phyloP scores from a whole-genome alignment of 2,329 filamentous ascomycete species.

The Fonsecaea nubica region DNA sequence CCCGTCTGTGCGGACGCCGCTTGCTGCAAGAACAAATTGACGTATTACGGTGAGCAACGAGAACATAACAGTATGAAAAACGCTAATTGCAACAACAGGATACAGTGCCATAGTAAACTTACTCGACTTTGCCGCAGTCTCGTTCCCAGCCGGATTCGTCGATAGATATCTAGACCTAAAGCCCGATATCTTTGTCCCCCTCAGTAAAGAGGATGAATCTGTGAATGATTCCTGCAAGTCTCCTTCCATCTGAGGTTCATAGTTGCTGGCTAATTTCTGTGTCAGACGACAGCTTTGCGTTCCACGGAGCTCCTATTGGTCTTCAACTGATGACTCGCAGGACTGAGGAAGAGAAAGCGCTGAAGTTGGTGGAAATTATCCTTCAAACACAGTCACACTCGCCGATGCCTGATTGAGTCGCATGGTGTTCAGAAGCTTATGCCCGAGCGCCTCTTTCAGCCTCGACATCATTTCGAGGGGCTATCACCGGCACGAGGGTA shows the following conservation, averaged over 20 bases:
- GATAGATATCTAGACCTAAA: constrained; percentile 20
- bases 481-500: constrained; percentile 14
- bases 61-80: not conserved
- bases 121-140: constrained; percentile 65
- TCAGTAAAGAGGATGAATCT: constrained; percentile 36
- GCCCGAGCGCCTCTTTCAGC: not conserved
- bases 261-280: not conserved
- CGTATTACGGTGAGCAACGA: constrained; percentile 27
- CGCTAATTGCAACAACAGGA: constrained; percentile 44
- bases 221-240: constrained; percentile 20
- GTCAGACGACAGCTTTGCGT: constrained; percentile 52
- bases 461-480: not conserved
- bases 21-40: constrained; percentile 26
- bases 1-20: constrained; percentile 64
- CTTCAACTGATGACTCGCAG: constrained; percentile 61
- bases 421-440: not conserved
- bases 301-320: constrained; percentile 57
- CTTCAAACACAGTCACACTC: constrained; percentile 19
- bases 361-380: constrained; percentile 52
- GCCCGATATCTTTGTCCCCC: constrained; percentile 43
- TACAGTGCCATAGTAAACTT: constrained; percentile 69
- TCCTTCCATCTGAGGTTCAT: not conserved
- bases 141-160: constrained; percentile 46
- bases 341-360: constrained; percentile 62
- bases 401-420: not conserved